Conservation (phyloP, 2,329 filamentous ascomycete species). For the Drechmeria coniospora region DNA sequence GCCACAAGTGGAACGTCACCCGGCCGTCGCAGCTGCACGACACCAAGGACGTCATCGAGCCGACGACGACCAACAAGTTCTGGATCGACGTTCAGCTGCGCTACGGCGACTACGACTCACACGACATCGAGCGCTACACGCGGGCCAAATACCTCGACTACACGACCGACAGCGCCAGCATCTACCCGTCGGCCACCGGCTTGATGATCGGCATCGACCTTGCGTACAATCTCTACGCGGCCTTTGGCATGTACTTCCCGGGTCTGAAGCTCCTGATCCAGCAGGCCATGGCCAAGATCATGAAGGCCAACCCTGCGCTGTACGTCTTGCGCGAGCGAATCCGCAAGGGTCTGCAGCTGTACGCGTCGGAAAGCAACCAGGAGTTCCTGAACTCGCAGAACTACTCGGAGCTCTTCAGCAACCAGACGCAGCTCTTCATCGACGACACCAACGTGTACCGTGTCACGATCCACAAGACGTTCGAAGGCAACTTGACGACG, state of each 20-base stretch:
- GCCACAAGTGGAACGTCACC: constrained; percentile 98
- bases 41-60: constrained; percentile 87
- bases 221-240: constrained; percentile 95
- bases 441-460: constrained; percentile 99
- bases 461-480: constrained; percentile 99
- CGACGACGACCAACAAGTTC: constrained; percentile 96
- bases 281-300: constrained; percentile 98
- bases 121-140: constrained; percentile 96
- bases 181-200: constrained; percentile 92
- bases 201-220: constrained; percentile 96
- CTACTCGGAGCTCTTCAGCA: constrained; percentile 97
- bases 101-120: constrained; percentile 96
- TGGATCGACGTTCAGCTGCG: constrained; percentile 95
- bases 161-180: constrained; percentile 96
- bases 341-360: constrained; percentile 91
- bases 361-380: constrained; percentile 96
- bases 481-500: constrained; percentile 95
- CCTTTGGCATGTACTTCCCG: constrained; percentile 97
- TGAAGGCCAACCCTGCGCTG: constrained; percentile 96
- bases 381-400: constrained; percentile 99
- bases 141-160: constrained; percentile 98
- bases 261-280: constrained; percentile 90
- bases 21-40: constrained; percentile 86
- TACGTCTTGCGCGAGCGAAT: constrained; percentile 97
- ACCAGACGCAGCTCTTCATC: constrained; percentile 96